Evolutionary conservation across 1,284 basidiomycete species (phyloP).

Genomic region (Coniferiporia weirii): DNA sequence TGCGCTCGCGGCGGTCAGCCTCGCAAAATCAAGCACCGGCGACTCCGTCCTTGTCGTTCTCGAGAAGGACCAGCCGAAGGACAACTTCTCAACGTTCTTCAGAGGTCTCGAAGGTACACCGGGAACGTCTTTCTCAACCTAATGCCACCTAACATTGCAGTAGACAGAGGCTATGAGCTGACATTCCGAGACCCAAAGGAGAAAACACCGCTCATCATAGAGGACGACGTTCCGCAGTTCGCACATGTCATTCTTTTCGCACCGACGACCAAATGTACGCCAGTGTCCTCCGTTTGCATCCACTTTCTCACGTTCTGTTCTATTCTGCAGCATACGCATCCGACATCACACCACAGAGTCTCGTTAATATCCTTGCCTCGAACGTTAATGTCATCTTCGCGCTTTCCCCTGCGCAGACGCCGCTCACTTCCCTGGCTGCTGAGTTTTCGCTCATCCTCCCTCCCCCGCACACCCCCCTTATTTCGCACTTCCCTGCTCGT

Average conservation of each 20-base stretch:
- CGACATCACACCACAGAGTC: conserved; percentile 79
- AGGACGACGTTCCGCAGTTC: conserved; percentile 71
- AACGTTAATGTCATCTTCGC: conserved; percentile 84
- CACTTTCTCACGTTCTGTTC: conserved; percentile 2
- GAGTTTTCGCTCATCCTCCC: conserved; percentile 76
- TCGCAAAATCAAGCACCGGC: conserved; percentile 76
- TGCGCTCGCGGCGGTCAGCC: conserved; percentile 21
- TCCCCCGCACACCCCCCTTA: conserved; percentile 64
- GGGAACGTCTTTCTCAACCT: background rate
- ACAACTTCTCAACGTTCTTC: conserved; percentile 80
- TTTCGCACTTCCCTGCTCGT: conserved; percentile 74
- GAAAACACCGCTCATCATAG: conserved; percentile 55
- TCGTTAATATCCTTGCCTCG: conserved; percentile 68
- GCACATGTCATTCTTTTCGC: conserved; percentile 83
- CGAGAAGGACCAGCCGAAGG: conserved; percentile 59
- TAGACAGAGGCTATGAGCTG: conserved; percentile 75
- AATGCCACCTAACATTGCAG: background rate
- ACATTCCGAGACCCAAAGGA: conserved; percentile 81
- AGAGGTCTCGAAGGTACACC: conserved; percentile 65
- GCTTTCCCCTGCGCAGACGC: conserved; percentile 69
- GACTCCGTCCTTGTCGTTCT: conserved; percentile 81
- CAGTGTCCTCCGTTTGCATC: background rate
- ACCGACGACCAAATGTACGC: conserved; percentile 74
- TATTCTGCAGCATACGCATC: conserved; percentile 55
- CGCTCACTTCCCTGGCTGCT: conserved; percentile 63